A percentile compares a stretch with the other conserved stretches of the same genome.
Evolutionary conservation across 2,329 filamentous ascomycete species (phyloP).

Genomic region (Paecilomyces sp.): DNA sequence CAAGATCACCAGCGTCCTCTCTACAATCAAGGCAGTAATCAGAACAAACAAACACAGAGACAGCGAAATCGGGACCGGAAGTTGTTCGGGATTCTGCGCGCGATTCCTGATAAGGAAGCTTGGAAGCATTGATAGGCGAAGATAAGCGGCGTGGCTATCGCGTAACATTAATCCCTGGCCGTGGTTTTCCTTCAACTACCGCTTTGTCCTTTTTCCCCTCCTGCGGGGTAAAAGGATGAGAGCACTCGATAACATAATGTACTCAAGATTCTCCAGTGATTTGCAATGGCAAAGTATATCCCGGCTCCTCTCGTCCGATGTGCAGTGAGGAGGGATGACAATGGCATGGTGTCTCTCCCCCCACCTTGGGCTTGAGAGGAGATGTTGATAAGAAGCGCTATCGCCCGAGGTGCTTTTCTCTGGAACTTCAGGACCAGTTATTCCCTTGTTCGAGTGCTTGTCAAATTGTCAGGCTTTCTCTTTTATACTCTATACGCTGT

Average conservation of each 20-base stretch:
- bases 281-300: not conserved
- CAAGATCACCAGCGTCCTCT: too few relatives aligned
- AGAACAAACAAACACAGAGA: too few relatives aligned
- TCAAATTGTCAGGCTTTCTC: not conserved
- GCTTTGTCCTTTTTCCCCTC: not conserved
- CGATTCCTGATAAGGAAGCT: not conserved
- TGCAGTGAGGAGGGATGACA: not conserved
- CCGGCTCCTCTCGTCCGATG: not conserved
- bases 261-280: not conserved
- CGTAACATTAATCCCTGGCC: not conserved
- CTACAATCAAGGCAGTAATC: too few relatives aligned
- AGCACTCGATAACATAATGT: not conserved
- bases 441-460: not conserved
- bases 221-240: not conserved
- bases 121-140: not conserved
- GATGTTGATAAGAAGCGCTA: not conserved
- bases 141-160: not conserved
- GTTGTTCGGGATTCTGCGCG: not conserved
- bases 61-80: not conserved
- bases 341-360: not conserved
- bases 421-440: too few relatives aligned
- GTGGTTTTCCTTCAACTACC: not conserved
- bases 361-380: not conserved
- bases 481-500: not conserved
- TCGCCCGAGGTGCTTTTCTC: not conserved